Conservation (phyloP, 768 basidiomycete genomes). For the Mycena metata region DNA sequence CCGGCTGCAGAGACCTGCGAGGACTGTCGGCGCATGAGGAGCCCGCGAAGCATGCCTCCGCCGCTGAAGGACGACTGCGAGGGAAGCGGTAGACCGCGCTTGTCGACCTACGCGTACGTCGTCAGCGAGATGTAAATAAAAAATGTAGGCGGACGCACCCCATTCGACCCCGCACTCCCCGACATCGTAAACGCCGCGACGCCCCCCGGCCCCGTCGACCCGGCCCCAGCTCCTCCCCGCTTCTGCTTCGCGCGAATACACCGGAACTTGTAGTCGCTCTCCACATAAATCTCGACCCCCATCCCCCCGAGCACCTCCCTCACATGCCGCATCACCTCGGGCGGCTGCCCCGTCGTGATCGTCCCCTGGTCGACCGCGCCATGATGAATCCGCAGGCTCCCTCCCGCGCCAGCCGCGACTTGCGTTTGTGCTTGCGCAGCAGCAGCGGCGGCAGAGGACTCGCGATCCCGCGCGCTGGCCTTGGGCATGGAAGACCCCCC, state of each 20-base stretch:
- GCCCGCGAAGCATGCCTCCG: slow-evolving; percentile 86
- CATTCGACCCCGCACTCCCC: slow-evolving; percentile 87
- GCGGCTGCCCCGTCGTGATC: slow-evolving; percentile 86
- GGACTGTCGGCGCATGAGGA: slow-evolving; percentile 91
- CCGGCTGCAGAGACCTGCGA: slow-evolving; percentile 77
- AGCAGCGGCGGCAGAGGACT: too few relatives aligned
- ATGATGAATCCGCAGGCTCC: slow-evolving; percentile 82
- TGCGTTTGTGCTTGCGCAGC: too few relatives aligned
- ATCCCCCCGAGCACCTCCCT: slow-evolving; percentile 84
- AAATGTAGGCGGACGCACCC: slow-evolving; percentile 59
- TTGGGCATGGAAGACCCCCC: slow-evolving; percentile 20
- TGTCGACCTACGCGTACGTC: slow-evolving; percentile 75
- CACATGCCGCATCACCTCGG: slow-evolving; percentile 90
- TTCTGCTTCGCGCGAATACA: slow-evolving; percentile 85
- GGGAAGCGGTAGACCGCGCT: slow-evolving; percentile 88
- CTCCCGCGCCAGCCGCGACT: slow-evolving; percentile 53
- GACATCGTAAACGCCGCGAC: slow-evolving; percentile 83
- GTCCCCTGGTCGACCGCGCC: slow-evolving; percentile 93
- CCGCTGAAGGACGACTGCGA: slow-evolving; percentile 78
- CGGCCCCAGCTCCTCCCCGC: slow-evolving; percentile 55
- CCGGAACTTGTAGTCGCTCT: slow-evolving; percentile 92
- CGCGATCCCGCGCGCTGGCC: too few relatives aligned
- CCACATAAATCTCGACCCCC: slow-evolving; percentile 90
- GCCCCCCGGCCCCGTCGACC: slow-evolving; percentile 53
- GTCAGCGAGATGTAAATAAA: slow-evolving; percentile 5